Base-by-base conservation (phyloP, 352 stramenopile species). In the Globisporangium yorkense region DNA sequence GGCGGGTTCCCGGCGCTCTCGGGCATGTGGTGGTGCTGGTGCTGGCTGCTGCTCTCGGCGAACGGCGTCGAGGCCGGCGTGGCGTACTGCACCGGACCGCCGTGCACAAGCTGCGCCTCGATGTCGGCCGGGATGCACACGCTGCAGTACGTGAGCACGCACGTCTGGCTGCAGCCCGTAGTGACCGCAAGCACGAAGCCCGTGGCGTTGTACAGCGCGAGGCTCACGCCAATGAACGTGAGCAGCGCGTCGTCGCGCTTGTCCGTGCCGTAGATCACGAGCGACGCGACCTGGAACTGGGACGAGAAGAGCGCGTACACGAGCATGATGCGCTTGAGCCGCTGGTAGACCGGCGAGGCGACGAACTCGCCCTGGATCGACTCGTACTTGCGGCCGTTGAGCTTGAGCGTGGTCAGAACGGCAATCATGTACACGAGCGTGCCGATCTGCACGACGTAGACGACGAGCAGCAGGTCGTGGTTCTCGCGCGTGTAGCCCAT, bases 271-370 rank as follows among this genome's bases (percentile, higher is more conserved):
- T 82, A 80, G 27, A 71, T 66, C 52, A 87, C 61, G 35, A 87
- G 59, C 31, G 75, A 85, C 5, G 66, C 66, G 13, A 74, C 55
- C 29, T 80, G 67, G 63, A 72, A 87, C 54, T 85, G 79, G 27
- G 77, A 44, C 35, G 75, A 64, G 51, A 83, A 87, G 0, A 87
- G 35, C 18, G 65, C 70, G 52, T 84, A 87, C 12, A 83, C 63
- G 40, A 86, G 40, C 74, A 87, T 73, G 54, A 89, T 86, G 40
- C 74, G 61, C 57, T 83, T 77, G 16, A 89, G 62, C 1, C 79
- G 66, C 50, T 70, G 43, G 49, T 87, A 89, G 2, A 89, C 65
- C 2, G 79, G 76, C 21, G 79, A 86, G 15, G 68, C 63, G 40
- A 82, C 57, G 16, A 87, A 83, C 0, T 66, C 48, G 48, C 77